These are phyloP conservation scores for Fomes fomentarius DNA, from an alignment of 1,284 basidiomycete genomes.

Conservation along the genomic window DNA sequence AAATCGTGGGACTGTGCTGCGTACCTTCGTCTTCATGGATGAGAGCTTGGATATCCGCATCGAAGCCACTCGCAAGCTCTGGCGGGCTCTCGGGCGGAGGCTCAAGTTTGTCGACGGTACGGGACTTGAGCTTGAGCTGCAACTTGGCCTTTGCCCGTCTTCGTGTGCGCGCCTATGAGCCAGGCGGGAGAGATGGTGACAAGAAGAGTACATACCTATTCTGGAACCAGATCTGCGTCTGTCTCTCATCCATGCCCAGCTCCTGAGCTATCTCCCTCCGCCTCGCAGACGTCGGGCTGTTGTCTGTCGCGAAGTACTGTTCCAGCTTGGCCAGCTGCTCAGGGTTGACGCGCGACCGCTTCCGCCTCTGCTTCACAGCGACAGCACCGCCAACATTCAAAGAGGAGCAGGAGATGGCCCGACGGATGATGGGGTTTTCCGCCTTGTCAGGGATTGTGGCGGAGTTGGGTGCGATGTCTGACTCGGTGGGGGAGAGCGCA, in stretches of 20 bases:
- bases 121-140: conserved; percentile 56
- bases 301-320: conserved; percentile 65
- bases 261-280: conserved; percentile 73
- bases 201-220: conserved; percentile 59
- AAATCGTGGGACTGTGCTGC: conserved; percentile 31
- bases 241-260: conserved; percentile 83
- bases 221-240: conserved; percentile 88
- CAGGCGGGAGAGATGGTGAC: conserved; percentile 3
- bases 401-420: conserved; percentile 22
- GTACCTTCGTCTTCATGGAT: conserved; percentile 68
- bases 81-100: conserved; percentile 55
- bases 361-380: conserved; percentile 62
- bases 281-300: conserved; percentile 69
- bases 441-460: neutral
- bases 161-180: neutral
- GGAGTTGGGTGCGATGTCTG: conserved; percentile 8
- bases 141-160: conserved; percentile 83
- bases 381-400: conserved; percentile 3
- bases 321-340: conserved; percentile 77
- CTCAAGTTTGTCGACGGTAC: conserved; percentile 34
- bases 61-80: conserved; percentile 52
- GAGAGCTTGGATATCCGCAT: conserved; percentile 60
- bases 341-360: conserved; percentile 75
- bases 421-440: conserved; percentile 18
- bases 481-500: conserved; percentile 15